Evolutionary conservation across 2,329 filamentous ascomycete genomes (phyloP).

Genomic region (Penicillium sp.): DNA sequence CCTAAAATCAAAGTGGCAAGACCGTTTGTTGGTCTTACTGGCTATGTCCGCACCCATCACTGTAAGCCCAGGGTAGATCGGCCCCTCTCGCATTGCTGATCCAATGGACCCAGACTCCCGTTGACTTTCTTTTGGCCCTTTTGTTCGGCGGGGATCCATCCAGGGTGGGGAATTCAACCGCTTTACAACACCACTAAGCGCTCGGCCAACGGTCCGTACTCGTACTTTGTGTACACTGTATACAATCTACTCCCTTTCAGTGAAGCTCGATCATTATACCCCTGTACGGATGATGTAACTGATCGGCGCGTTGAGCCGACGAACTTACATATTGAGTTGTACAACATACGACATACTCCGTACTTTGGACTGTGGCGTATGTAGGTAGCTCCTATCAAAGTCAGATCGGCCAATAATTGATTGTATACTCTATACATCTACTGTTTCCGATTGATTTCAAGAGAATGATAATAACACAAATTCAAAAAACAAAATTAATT

Average conservation of each 20-base stretch:
- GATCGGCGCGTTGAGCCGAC: background rate
- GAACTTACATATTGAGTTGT: background rate
- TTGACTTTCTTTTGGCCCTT: background rate
- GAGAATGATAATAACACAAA: background rate
- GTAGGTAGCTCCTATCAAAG: background rate
- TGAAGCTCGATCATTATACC: background rate
- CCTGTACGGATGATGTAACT: background rate
- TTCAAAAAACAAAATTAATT: background rate
- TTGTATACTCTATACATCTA: background rate
- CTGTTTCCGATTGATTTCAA: background rate
- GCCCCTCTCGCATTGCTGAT: background rate
- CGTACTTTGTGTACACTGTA: no score
- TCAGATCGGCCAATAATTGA: background rate
- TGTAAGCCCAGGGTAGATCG: slow-evolving; percentile 1
- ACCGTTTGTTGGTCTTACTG: slow-evolving; percentile 6
- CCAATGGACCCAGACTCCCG: background rate
- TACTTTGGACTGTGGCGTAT: background rate
- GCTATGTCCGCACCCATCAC: background rate
- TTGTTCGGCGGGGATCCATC: no score
- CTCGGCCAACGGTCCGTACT: background rate
- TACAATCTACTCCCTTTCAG: no score
- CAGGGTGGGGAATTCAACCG: slow-evolving; percentile 7
- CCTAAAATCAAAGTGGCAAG: slow-evolving; percentile 12
- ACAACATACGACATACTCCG: background rate
- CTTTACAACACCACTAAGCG: background rate